Evolutionary conservation across 371 early-diverging fungal species (phyloP), one percentile per base, ranked within the genome.

Genomic region (Furculomyces boomerangus): DNA sequence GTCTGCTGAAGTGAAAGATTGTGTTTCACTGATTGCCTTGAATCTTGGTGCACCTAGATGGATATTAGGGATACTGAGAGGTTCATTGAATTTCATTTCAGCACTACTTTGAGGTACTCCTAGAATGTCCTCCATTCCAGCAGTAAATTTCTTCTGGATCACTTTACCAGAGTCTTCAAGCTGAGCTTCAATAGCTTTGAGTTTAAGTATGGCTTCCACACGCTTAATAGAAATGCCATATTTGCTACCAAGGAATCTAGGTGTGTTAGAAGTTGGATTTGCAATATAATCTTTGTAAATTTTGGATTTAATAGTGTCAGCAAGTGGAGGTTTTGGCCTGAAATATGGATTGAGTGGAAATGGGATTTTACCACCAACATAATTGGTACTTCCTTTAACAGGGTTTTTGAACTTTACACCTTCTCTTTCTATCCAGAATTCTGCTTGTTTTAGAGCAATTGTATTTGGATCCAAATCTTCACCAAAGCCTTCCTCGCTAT

Each of bases 261-360:
- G 82, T 3, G 90, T 80, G 73, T 74, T 71, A 25, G 56, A 65
- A 32, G 67, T 66, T 8, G 84, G 77, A 56, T 83, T 77, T 1
- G 64, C 54, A 37, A 59, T 52, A 62, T 81, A 88, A 28, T 67
- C 56, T n/a, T 71, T 60, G 71, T 83, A 92, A 30, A 94, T 83
- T 54, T 78, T 74, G 59, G 81, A 76, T 55, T 83, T 80, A 20
- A 70, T 62, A 2, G 56, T 56, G 60, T 92, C 83, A 22, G 80
- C 64, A 31, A 92, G 64, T 28, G 95, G 95, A 30, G 86, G 71
- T 61, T 73, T 68, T 22, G 89, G 88, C 55, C 74, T 75, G 72
- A 89, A 92, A 53, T 72, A 64, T 30, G 88, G 90, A 60, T 92
- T 92, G 73, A 86, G 76, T 5, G 92, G 92, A 71, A 91, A 91